phyloP scores from a whole-genome alignment of 2,329 filamentous ascomycete genomes.

The Colletotrichum australisinense region DNA sequence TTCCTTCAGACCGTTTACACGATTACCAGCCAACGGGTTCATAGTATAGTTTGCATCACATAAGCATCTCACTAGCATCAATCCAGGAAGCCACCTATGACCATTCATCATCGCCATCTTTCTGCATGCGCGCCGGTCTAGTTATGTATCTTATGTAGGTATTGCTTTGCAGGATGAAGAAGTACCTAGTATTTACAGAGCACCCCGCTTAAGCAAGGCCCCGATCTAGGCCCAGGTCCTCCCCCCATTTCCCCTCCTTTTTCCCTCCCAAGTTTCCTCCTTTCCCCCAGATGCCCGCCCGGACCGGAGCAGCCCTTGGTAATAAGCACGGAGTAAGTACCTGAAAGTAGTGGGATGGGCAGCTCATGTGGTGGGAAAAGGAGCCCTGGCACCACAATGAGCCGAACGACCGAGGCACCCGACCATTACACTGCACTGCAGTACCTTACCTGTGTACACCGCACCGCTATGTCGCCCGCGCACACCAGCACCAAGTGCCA shows the following conservation, averaged over 20 bases:
- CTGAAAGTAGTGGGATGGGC: too few relatives aligned
- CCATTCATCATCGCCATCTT: too few relatives aligned
- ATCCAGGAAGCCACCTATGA: too few relatives aligned
- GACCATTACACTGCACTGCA: too few relatives aligned
- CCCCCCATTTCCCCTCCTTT: neutral
- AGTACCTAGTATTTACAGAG: too few relatives aligned
- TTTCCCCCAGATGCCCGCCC: neutral
- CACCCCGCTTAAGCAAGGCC: neutral
- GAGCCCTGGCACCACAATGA: conserved; percentile 14
- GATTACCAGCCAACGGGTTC: too few relatives aligned
- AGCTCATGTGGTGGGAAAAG: too few relatives aligned
- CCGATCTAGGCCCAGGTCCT: neutral
- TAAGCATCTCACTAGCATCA: neutral
- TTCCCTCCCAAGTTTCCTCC: neutral
- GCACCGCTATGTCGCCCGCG: neutral
- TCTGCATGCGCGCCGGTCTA: neutral
- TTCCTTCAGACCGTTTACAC: too few relatives aligned
- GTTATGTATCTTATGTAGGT: too few relatives aligned
- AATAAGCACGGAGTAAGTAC: neutral
- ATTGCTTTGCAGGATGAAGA: too few relatives aligned
- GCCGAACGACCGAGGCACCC: conserved; percentile 37
- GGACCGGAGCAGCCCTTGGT: neutral
- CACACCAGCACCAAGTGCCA: neutral
- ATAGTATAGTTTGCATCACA: neutral
- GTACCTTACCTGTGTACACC: too few relatives aligned